Conservation (phyloP, 257 asterid species). For the Ballota nigra region DNA sequence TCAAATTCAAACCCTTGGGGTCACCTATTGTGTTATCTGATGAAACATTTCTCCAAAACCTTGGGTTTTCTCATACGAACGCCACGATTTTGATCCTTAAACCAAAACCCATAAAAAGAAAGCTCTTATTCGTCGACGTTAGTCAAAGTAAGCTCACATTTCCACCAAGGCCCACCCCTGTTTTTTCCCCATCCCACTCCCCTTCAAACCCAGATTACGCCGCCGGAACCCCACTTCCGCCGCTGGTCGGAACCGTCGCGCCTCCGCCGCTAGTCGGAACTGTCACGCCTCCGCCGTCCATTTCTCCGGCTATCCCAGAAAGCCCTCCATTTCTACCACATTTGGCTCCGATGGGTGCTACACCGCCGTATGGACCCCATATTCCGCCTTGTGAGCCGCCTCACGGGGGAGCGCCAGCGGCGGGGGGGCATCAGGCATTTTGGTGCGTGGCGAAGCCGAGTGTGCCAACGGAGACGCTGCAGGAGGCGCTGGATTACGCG, state of each 20-base stretch:
- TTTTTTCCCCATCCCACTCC: conserved; percentile 32
- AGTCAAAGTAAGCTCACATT: conserved; percentile 28
- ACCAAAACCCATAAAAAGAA: conserved; percentile 29
- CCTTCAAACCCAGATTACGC: conserved; percentile 44
- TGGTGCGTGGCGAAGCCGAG: conserved; percentile 99
- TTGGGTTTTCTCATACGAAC: conserved; percentile 29
- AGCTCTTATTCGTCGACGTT: conserved; percentile 44
- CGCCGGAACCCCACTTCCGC: conserved; percentile 66
- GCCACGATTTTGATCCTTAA: conserved; percentile 22
- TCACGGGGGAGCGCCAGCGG: conserved; percentile 27
- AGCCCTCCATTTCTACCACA: conserved; percentile 40
- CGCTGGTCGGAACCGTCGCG: too few species aligned
- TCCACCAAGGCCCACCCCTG: conserved; percentile 53
- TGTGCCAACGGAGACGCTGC: conserved; percentile 80
- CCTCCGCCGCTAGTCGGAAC: too few species aligned
- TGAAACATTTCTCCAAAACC: conserved; percentile 33
- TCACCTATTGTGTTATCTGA: conserved; percentile 46
- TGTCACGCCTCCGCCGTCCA: conserved; percentile 46
- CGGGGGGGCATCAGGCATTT: conserved; percentile 39
- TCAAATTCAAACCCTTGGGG: conserved; percentile 54
- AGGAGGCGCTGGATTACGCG: conserved; percentile 78
- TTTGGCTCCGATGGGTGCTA: conserved; percentile 40
- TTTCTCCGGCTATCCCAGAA: conserved; percentile 27
- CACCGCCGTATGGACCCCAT: conserved; percentile 56
- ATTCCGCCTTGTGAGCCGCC: conserved; percentile 77